Evolutionary conservation across 2,329 filamentous ascomycete species (phyloP).

Genomic region (Ceratocystiopsis brevicomis): DNA sequence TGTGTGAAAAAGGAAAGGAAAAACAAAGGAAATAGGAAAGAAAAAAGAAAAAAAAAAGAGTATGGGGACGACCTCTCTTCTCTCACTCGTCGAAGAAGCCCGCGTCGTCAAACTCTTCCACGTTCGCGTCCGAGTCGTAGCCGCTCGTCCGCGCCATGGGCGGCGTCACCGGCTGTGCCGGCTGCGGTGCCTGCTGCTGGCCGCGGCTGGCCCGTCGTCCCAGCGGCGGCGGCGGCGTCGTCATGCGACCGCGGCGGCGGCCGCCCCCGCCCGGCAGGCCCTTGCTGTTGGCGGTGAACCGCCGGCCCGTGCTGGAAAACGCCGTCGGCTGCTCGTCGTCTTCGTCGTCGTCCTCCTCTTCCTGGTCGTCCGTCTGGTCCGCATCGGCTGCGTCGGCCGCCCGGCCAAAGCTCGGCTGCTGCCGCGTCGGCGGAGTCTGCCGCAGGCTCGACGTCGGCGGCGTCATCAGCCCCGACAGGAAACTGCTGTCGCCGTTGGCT

Average conservation of each 20-base stretch:
- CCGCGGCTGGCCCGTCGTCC: slow-evolving; percentile 18
- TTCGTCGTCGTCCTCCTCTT: not conserved
- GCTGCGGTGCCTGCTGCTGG: slow-evolving; percentile 1
- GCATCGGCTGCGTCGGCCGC: no score
- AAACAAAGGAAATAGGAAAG: not conserved
- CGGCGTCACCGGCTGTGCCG: slow-evolving; percentile 29
- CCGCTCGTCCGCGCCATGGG: slow-evolving; percentile 39
- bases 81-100: slow-evolving; percentile 33
- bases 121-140: slow-evolving; percentile 43
- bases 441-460: slow-evolving; percentile 64
- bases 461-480: slow-evolving; percentile 67
- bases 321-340: slow-evolving; percentile 32
- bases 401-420: slow-evolving; percentile 6
- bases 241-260: slow-evolving; percentile 24
- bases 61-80: not conserved
- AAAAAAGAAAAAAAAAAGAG: not conserved
- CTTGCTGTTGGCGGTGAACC: slow-evolving; percentile 30
- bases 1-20: not conserved
- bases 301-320: slow-evolving; percentile 39
- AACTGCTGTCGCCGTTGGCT: slow-evolving; percentile 26
- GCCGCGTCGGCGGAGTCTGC: slow-evolving; percentile 31
- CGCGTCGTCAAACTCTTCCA: slow-evolving; percentile 39
- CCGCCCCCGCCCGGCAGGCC: slow-evolving; percentile 18
- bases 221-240: slow-evolving; percentile 7
- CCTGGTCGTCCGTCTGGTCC: not conserved